phyloP scores from a whole-genome alignment of 176 grass and related monocot genomes.

The Zea luxurians region DNA sequence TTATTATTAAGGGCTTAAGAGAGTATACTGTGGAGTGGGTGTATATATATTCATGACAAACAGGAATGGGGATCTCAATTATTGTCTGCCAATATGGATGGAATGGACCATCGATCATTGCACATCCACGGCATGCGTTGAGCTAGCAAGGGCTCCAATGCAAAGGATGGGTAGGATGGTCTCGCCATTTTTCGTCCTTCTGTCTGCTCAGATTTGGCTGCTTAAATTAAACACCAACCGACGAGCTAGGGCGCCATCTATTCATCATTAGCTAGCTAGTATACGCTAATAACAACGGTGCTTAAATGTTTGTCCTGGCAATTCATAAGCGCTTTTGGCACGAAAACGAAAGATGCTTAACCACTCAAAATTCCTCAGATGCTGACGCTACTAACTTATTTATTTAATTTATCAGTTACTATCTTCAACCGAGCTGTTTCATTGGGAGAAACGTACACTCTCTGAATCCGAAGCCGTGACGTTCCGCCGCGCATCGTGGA shows the following conservation, averaged over 20 bases:
- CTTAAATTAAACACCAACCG: too few species aligned
- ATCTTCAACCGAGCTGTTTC: background rate
- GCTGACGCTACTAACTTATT: conserved; percentile 24
- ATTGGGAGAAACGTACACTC: background rate
- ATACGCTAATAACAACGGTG: background rate
- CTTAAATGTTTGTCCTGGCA: background rate
- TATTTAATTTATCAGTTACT: background rate
- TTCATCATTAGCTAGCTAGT: background rate
- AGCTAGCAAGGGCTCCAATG: conserved; percentile 1
- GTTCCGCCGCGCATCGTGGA: background rate
- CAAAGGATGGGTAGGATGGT: conserved; percentile 3
- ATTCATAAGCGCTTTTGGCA: background rate
- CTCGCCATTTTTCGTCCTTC: background rate
- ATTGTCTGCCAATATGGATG: conserved; percentile 28
- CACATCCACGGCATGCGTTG: background rate
- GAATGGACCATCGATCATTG: conserved; percentile 31
- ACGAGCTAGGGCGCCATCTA: too few species aligned
- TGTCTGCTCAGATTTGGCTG: too few species aligned
- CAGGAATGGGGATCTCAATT: conserved; percentile 21
- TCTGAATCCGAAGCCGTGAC: background rate
- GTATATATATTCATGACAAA: conserved; percentile 10
- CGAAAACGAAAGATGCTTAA: conserved; percentile 11
- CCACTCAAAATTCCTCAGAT: conserved; percentile 9
- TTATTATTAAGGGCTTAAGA: too few species aligned
- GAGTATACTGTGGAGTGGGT: too few species aligned